Evolutionary conservation across 257 asterid genomes (phyloP).

Genomic region (Solanum gracilifrons): DNA sequence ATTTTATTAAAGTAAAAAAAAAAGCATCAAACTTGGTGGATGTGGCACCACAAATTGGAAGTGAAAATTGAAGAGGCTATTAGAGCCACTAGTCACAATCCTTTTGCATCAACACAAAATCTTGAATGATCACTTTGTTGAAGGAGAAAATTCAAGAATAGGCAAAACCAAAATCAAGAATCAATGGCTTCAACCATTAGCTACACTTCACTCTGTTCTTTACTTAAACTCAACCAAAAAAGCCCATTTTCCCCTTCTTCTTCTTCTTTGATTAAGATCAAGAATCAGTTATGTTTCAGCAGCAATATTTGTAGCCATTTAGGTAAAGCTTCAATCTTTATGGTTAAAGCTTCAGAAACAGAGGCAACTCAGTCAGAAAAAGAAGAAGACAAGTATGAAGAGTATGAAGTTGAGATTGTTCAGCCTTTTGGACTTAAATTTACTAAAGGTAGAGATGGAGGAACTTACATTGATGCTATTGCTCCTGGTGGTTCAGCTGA

Average conservation of each 20-base stretch:
- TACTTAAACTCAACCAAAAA: conserved; percentile 28
- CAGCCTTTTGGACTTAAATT: conserved; percentile 77
- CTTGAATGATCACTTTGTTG: background rate
- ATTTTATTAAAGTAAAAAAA: background rate
- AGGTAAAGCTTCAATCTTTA: conserved; percentile 6
- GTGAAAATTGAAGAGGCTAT: background rate
- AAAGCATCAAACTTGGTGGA: background rate
- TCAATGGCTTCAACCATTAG: background rate
- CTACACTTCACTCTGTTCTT: conserved; percentile 14
- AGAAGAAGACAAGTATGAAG: conserved; percentile 34
- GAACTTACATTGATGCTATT: conserved; percentile 89
- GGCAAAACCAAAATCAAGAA: background rate
- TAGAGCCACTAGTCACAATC: conserved; percentile 39
- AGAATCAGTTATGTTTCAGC: conserved; percentile 15
- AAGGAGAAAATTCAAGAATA: background rate
- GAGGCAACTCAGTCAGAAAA: conserved; percentile 9
- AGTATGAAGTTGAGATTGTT: conserved; percentile 68
- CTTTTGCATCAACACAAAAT: background rate
- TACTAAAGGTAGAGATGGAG: conserved; percentile 88
- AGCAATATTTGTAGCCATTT: background rate
- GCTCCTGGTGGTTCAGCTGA: conserved; percentile 79
- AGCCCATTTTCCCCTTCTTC: background rate
- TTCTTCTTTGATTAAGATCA: conserved; percentile 27
- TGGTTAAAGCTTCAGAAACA: conserved; percentile 40
- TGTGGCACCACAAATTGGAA: conserved; percentile 32